phyloP scores from a whole-genome alignment of 345 rosid species.

The Brassica juncea region DNA sequence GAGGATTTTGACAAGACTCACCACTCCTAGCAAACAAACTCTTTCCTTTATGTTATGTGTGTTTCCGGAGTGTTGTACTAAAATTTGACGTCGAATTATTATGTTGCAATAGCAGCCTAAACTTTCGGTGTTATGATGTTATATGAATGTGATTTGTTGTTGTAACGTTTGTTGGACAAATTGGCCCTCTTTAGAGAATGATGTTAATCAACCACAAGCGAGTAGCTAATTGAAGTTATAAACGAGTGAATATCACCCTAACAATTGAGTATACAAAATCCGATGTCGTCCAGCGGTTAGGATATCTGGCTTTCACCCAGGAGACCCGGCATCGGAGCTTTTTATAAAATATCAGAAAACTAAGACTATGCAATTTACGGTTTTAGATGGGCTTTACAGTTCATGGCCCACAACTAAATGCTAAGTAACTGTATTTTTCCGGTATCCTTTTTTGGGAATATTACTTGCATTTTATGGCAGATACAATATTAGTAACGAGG shows the following conservation, averaged over 20 bases:
- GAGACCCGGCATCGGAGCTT: slow-evolving; percentile 93
- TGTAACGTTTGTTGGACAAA: neutral
- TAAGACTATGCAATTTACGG: neutral
- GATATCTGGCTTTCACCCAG: slow-evolving; percentile 99
- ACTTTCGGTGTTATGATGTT: neutral
- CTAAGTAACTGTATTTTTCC: neutral
- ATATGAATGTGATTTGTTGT: neutral
- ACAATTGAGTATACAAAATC: slow-evolving; percentile 11
- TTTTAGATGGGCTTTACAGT: neutral
- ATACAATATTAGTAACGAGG: neutral
- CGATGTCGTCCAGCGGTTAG: slow-evolving; percentile 99
- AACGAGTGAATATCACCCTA: neutral
- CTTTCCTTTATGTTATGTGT: slow-evolving; percentile 3
- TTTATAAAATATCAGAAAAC: neutral
- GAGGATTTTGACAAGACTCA: slow-evolving; percentile 80
- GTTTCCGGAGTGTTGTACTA: slow-evolving; percentile 3
- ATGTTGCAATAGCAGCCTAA: neutral
- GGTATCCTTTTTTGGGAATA: neutral
- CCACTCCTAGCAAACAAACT: slow-evolving; percentile 27
- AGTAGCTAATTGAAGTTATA: neutral
- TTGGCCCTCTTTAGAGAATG: neutral
- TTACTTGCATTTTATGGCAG: slow-evolving; percentile 1
- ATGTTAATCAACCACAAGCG: neutral
- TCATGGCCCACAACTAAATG: neutral
- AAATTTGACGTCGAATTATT: neutral